A percentile compares a stretch with the other conserved stretches of the same genome.
Conservation (phyloP, 2,329 filamentous ascomycete species). For the Dothideomycetidae sp. region DNA sequence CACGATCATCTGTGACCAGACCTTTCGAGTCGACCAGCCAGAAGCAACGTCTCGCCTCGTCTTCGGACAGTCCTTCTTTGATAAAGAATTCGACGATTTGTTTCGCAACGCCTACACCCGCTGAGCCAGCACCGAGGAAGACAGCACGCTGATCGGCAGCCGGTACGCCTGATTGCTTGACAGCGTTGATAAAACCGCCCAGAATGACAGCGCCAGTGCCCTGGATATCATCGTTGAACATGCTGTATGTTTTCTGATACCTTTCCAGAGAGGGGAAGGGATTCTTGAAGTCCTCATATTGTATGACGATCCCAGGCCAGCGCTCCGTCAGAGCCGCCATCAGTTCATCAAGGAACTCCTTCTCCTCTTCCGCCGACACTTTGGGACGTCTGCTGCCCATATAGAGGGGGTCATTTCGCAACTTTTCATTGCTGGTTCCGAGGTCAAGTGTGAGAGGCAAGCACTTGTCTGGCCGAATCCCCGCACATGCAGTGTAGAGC, state of each 20-base stretch:
- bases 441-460: slow-evolving; percentile 49
- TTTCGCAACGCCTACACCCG: slow-evolving; percentile 93
- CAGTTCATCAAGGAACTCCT: slow-evolving; percentile 91
- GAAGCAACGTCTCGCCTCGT: slow-evolving; percentile 80
- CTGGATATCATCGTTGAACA: slow-evolving; percentile 98
- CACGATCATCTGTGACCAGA: slow-evolving; percentile 82
- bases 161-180: slow-evolving; percentile 73
- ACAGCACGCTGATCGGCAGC: slow-evolving; percentile 84
- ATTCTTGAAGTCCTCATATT: slow-evolving; percentile 97
- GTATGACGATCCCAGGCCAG: slow-evolving; percentile 62
- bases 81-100: slow-evolving; percentile 97
- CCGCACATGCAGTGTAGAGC: slow-evolving; percentile 88
- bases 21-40: slow-evolving; percentile 88
- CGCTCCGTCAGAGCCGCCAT: slow-evolving; percentile 78
- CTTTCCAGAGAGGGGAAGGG: slow-evolving; percentile 87
- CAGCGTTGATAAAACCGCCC: slow-evolving; percentile 60
- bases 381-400: slow-evolving; percentile 79
- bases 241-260: slow-evolving; percentile 78
- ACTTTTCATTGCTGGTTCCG: slow-evolving; percentile 47
- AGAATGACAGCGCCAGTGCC: slow-evolving; percentile 79
- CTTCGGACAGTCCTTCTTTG: slow-evolving; percentile 75
- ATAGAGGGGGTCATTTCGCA: slow-evolving; percentile 72
- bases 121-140: slow-evolving; percentile 90
- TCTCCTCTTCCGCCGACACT: slow-evolving; percentile 61
- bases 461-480: slow-evolving; percentile 66